Conservation (phyloP, 768 basidiomycete genomes). For the Termitomyces sp. region DNA sequence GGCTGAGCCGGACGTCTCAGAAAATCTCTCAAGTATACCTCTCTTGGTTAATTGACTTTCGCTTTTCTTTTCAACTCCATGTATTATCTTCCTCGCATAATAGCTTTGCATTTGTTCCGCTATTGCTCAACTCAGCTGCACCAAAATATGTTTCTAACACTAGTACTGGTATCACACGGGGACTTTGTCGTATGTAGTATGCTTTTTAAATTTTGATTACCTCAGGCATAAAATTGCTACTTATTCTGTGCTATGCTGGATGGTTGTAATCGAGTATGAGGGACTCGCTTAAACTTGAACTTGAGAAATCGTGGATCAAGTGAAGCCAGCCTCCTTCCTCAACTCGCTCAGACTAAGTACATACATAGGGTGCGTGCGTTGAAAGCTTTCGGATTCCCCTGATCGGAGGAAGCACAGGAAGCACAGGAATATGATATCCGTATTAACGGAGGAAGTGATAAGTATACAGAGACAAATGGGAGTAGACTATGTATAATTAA, state of each 20-base stretch:
- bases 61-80: neutral
- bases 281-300: neutral
- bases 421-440: neutral
- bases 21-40: neutral
- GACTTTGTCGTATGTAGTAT: neutral
- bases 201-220: neutral
- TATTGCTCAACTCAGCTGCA: neutral
- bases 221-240: neutral
- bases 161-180: neutral
- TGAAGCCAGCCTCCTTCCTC: neutral
- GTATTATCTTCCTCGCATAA: neutral
- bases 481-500: neutral
- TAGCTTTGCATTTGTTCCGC: neutral
- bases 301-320: neutral
- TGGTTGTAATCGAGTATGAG: no score
- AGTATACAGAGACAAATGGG: neutral
- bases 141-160: neutral
- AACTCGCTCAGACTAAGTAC: neutral
- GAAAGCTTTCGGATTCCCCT: neutral
- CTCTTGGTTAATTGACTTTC: neutral
- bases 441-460: neutral
- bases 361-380: no score
- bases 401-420: neutral
- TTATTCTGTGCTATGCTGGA: neutral
- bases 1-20: slow-evolving; percentile 28